Base-by-base conservation (phyloP, 805 yeast genomes). In the Candida nanaspora region DNA sequence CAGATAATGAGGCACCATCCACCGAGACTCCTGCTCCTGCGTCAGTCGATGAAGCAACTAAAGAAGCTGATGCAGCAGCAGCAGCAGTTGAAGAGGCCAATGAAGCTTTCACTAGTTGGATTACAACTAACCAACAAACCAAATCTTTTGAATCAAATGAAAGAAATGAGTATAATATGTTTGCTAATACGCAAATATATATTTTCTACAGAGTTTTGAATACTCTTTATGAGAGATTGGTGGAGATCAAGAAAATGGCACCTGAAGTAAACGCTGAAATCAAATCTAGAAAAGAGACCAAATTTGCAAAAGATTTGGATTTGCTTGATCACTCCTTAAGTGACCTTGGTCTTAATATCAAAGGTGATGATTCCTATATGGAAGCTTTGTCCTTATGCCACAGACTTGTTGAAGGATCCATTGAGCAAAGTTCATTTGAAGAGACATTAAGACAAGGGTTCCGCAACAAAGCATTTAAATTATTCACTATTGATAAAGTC, bases 371-470 rank as follows among this genome's bases (percentile, higher is more conserved):
- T 53, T 80, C 86, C 29, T 93, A 93, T 60, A 66, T 70, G 28
- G 96, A 91, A 61, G 74, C 87, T n/a, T 66, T 93, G 43, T 69
- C 67, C 3, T 69, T 93, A 41, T 77, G 94, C 43, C 86, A 78
- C 48, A 76, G 78, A 47, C 68, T 87, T 39, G 82, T 93, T 48
- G 93, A 86, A 49, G 95, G 95, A 23, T 93, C 87, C 29, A 65
- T 93, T 37, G 99, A 93, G 55, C 95, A 86, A 47, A 93, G 83
- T 61, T 81, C 88, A 83, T 94, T 85, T 60, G 99, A 93, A 66
- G 98, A 93, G 62, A 76, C 95, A 15, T 65, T 93, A 44, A 86
- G 99, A 47, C 97, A 91, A 68, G 96, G 94, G 0, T 93, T 85
- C 66, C 77, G 93, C 55, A 93, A 91, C 64, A 82, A 81, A 46